Evolutionary conservation across 179 eudicot species (phyloP).

Genomic region (Actinidia arguta): DNA sequence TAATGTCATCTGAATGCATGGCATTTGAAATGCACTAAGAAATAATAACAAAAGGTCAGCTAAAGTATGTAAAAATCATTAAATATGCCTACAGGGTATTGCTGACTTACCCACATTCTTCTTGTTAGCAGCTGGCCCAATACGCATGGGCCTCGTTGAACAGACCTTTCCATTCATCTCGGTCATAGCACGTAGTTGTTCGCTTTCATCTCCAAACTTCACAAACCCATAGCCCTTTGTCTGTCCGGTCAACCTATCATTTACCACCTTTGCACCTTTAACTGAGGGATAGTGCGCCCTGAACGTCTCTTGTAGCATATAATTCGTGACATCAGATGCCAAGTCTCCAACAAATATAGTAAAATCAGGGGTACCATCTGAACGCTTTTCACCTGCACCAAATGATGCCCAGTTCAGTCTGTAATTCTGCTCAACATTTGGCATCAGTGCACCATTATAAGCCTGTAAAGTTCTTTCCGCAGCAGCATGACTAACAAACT

Average conservation of each 20-base stretch:
- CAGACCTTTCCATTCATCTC: slow-evolving; percentile 94
- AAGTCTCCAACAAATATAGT: slow-evolving; percentile 95
- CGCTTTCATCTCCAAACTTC: slow-evolving; percentile 84
- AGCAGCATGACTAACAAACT: slow-evolving; percentile 67
- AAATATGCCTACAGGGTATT: slow-evolving; percentile 43
- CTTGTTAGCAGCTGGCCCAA: slow-evolving; percentile 92
- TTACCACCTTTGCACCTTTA: slow-evolving; percentile 94
- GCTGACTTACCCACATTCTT: slow-evolving; percentile 53
- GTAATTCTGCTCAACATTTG: slow-evolving; percentile 73
- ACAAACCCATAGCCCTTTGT: slow-evolving; percentile 97
- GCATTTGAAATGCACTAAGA: not conserved
- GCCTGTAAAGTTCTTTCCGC: slow-evolving; percentile 78
- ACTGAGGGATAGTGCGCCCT: slow-evolving; percentile 73
- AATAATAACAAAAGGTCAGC: not conserved
- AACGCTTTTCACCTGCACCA: slow-evolving; percentile 85
- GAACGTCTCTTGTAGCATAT: slow-evolving; percentile 81
- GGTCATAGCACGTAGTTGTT: slow-evolving; percentile 85
- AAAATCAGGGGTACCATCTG: slow-evolving; percentile 72
- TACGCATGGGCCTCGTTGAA: slow-evolving; percentile 90
- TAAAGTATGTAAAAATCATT: not conserved
- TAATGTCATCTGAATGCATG: not conserved
- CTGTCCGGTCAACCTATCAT: slow-evolving; percentile 79
- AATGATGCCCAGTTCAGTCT: slow-evolving; percentile 89
- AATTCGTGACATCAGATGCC: slow-evolving; percentile 90
- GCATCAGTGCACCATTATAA: slow-evolving; percentile 75